Percentiles rank a stretch among this genome's conserved stretches.
Conservation (phyloP, 208 protist genomes). For the Trypanosoma lewisi region DNA sequence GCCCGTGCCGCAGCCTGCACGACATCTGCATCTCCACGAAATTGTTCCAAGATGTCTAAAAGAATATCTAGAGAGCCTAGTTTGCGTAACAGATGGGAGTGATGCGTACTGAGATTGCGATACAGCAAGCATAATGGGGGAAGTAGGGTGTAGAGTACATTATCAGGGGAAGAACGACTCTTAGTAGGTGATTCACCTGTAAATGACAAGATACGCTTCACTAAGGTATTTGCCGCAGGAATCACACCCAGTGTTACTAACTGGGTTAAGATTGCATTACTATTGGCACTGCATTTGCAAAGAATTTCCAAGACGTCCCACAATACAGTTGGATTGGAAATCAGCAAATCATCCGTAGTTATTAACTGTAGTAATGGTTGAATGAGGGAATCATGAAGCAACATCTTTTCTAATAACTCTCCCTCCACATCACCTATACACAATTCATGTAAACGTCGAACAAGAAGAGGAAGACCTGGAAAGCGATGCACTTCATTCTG, state of each 20-base stretch:
- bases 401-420: constrained; percentile 27
- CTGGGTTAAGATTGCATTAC: constrained; percentile 24
- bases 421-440: constrained; percentile 15
- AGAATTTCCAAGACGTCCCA: constrained; percentile 31
- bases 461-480: constrained; percentile 18
- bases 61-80: constrained; percentile 47
- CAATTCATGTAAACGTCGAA: constrained; percentile 29
- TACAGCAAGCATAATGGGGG: constrained; percentile 34
- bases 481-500: constrained; percentile 5
- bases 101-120: constrained; percentile 32
- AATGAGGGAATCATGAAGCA: constrained; percentile 42
- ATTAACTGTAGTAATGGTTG: constrained; percentile 45
- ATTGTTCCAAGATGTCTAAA: constrained; percentile 35
- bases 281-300: constrained; percentile 20
- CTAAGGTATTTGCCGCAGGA: constrained; percentile 30
- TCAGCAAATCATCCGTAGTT: constrained; percentile 18
- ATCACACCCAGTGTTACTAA: constrained; percentile 43
- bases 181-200: constrained; percentile 10
- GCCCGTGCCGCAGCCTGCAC: constrained; percentile 59
- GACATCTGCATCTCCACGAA: constrained; percentile 27
- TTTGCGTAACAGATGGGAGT: constrained; percentile 30
- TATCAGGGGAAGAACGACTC: background rate
- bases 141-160: constrained; percentile 25
- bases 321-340: constrained; percentile 23
- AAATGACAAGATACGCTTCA: constrained; percentile 19